Evolutionary conservation across 2,329 filamentous ascomycete species (phyloP).

Genomic region (Diaporthe helianthi): DNA sequence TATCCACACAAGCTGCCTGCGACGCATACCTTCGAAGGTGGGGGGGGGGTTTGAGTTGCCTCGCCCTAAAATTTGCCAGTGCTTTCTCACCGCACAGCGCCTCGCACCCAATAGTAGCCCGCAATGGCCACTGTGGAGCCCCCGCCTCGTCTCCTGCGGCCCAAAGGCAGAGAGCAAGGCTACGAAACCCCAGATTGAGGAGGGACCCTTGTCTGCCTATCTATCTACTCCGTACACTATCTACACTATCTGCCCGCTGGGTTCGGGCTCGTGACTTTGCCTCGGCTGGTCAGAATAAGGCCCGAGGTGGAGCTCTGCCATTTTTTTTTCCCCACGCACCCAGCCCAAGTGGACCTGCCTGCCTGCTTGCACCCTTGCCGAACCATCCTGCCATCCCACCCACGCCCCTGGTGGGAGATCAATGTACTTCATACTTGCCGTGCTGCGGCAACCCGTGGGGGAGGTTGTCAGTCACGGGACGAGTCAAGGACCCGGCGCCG

Average conservation of each 20-base stretch:
- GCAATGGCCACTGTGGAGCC: not conserved
- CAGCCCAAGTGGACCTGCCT: not conserved
- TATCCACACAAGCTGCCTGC: slow-evolving; percentile 30
- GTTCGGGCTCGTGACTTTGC: slow-evolving; percentile 12
- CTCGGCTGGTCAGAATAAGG: slow-evolving; percentile 3
- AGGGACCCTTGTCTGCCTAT: not conserved
- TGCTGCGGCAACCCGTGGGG: not conserved
- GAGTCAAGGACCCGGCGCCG: slow-evolving; percentile 10
- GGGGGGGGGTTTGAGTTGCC: slow-evolving; percentile 5
- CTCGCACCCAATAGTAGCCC: not conserved
- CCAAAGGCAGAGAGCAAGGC: too few species aligned
- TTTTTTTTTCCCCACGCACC: not conserved
- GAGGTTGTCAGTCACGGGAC: slow-evolving; percentile 2
- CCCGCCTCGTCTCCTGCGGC: slow-evolving; percentile 2
- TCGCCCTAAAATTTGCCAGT: not conserved
- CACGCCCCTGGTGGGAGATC: not conserved
- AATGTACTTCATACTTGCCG: too few species aligned
- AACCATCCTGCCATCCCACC: too few species aligned
- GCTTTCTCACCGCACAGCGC: not conserved
- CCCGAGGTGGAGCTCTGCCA: slow-evolving; percentile 5
- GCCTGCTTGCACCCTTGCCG: not conserved
- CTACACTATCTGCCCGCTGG: not conserved
- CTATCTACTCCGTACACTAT: too few species aligned
- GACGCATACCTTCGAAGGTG: slow-evolving; percentile 22
- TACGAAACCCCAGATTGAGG: slow-evolving; percentile 17